Conservation (phyloP, 129 eudicot genomes). For the carrot (Daucus carota) region DNA sequence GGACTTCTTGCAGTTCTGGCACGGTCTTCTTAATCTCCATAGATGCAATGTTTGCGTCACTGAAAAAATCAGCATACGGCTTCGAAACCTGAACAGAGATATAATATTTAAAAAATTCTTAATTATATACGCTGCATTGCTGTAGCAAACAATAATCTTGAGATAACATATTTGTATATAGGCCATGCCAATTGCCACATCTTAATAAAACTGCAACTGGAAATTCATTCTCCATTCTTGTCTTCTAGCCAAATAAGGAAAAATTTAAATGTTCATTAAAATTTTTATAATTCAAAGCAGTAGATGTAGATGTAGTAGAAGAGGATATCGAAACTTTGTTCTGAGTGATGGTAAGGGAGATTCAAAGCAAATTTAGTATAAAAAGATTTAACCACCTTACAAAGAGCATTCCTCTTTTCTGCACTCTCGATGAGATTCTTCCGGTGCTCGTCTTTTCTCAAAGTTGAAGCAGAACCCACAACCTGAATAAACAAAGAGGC, state of each 20-base stretch:
- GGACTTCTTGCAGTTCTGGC: constrained; percentile 17
- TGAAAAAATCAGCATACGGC: constrained; percentile 55
- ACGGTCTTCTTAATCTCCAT: constrained; percentile 33
- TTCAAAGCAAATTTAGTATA: not conserved
- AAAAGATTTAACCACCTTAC: constrained; percentile 37
- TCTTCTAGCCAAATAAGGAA: not conserved
- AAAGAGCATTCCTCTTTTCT: constrained; percentile 51
- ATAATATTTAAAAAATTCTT: not conserved
- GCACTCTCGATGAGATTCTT: constrained; percentile 72
- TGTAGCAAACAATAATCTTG: not conserved
- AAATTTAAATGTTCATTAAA: not conserved
- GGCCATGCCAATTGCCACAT: not conserved
- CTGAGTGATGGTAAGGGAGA: not conserved
- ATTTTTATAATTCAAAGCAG: too few relatives aligned
- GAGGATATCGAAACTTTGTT: not conserved
- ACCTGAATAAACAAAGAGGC: constrained; percentile 38
- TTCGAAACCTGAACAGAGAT: constrained; percentile 51
- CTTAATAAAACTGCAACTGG: not conserved
- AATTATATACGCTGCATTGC: not conserved
- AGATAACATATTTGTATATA: not conserved
- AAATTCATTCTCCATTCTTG: not conserved
- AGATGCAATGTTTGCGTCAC: constrained; percentile 34
- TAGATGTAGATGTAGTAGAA: not conserved
- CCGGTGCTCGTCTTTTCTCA: constrained; percentile 77
- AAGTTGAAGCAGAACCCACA: constrained; percentile 74